phyloP scores from a whole-genome alignment of 2,329 filamentous ascomycete species.

The Chlorencoelia australis region DNA sequence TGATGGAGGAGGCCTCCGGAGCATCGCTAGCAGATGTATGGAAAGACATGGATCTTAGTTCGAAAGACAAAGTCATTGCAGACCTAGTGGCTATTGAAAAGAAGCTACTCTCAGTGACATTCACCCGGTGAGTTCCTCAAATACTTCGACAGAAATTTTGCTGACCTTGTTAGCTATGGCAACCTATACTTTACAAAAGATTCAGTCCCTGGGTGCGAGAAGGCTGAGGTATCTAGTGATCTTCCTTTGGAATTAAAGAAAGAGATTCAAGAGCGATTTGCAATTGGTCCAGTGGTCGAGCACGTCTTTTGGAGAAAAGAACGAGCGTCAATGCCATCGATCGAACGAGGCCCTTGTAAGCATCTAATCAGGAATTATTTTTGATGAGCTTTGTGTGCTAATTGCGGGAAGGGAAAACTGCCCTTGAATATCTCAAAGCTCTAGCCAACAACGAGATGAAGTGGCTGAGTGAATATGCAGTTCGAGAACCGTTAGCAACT shows the following conservation, averaged over 20 bases:
- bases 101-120: constrained; percentile 29
- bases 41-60: constrained; percentile 20
- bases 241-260: constrained; percentile 24
- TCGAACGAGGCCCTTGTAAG: constrained; percentile 34
- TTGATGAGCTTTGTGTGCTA: constrained; percentile 4
- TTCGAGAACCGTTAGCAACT: constrained; percentile 16
- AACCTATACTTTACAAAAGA: constrained; percentile 30
- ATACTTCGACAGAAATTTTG: constrained; percentile 5
- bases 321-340: constrained; percentile 25
- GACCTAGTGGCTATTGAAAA: constrained; percentile 29
- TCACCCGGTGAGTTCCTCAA: constrained; percentile 24
- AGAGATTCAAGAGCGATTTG: constrained; percentile 25
- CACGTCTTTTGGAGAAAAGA: constrained; percentile 29
- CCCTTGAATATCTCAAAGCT: constrained; percentile 26
- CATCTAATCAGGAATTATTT: constrained; percentile 6
- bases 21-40: constrained; percentile 24
- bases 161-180: constrained; percentile 26
- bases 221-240: constrained; percentile 22
- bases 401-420: constrained; percentile 25
- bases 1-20: constrained; percentile 30
- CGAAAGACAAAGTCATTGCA: constrained; percentile 25
- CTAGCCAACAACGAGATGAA: constrained; percentile 27
- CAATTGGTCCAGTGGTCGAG: constrained; percentile 30
- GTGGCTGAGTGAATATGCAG: constrained; percentile 27
- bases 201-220: constrained; percentile 24